Base-by-base conservation (phyloP, 306 rosid genomes). In the Hylodesmum podocarpum region DNA sequence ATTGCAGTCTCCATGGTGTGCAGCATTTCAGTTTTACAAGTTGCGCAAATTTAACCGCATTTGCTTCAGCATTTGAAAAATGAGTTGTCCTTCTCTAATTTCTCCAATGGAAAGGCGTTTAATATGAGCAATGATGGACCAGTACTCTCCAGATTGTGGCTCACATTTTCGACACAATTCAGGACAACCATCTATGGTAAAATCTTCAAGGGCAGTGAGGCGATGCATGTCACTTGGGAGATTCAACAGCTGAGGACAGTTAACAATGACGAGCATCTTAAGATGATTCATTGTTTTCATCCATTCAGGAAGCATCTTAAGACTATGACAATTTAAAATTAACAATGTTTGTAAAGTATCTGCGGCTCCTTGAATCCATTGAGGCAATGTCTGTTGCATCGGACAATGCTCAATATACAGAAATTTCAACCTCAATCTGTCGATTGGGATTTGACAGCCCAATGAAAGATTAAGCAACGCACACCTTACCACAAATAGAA, bases 71-170 rank as follows among this genome's bases (percentile, higher is more conserved):
- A 31, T 29, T 59, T 22, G 22, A 15, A 3, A 31, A 29, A n/a
- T 3, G 3, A 31, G 14, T 15, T 59, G 1, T 6, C 66, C 68
- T 57, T 22, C 6, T 57, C 29, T 18, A 16, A 80, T 51, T 18
- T 58, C 43, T 41, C 53, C 37, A 28, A 58, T 41, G 22, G 3
- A 41, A 58, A 58, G 3, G 15, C 5, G 7, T 58, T 63, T 75
- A 43, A 76, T 65, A 49, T 75, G 72, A 63, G 53, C 1, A 24
- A 62, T 63, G 61, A 19, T 12, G 37, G 36, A 27, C 74, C 80
- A 76, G 1, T 10, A 49, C 31, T 36, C 54, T 25, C 66, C 59
- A 77, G 0, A 41, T 24, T 39, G 57, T 0, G 74, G 73, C 24
- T 25, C 7, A 18, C 19, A 53, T 65, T 65, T 76, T 18, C 8